Conservation (phyloP, 106 monocot genomes). For the Narthecium ossifragum region DNA sequence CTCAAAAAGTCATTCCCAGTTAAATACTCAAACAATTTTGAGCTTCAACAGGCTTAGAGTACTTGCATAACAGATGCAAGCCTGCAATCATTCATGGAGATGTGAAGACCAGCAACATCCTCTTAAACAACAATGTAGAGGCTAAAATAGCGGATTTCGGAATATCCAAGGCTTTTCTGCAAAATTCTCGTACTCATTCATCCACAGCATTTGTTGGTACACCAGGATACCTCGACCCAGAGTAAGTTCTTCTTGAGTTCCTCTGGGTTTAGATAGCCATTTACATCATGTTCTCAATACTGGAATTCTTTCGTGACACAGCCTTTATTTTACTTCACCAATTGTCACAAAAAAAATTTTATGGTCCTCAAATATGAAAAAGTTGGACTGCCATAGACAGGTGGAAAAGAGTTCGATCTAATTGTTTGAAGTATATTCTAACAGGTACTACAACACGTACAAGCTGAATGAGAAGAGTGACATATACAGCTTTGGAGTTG, state of each 20-base stretch:
- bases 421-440: neutral
- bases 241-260: slow-evolving; percentile 7
- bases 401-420: too few species aligned
- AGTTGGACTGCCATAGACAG: too few species aligned
- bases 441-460: neutral
- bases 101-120: slow-evolving; percentile 3
- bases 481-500: too few species aligned
- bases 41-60: neutral
- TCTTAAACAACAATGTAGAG: neutral
- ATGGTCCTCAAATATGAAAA: too few species aligned
- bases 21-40: too few species aligned
- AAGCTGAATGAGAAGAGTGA: slow-evolving; percentile 2
- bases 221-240: slow-evolving; percentile 25
- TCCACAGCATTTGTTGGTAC: slow-evolving; percentile 21
- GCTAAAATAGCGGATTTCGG: neutral
- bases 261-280: too few species aligned
- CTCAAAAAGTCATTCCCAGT: too few species aligned
- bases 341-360: too few species aligned
- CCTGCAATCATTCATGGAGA: slow-evolving; percentile 1
- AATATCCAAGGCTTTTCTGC: neutral
- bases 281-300: too few species aligned
- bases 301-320: too few species aligned
- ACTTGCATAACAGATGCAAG: neutral
- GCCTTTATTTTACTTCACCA: too few species aligned
- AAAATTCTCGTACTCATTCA: neutral